Evolutionary conservation across 441 rosid genomes (phyloP).

Genomic region (Syzygium syzygioides): DNA sequence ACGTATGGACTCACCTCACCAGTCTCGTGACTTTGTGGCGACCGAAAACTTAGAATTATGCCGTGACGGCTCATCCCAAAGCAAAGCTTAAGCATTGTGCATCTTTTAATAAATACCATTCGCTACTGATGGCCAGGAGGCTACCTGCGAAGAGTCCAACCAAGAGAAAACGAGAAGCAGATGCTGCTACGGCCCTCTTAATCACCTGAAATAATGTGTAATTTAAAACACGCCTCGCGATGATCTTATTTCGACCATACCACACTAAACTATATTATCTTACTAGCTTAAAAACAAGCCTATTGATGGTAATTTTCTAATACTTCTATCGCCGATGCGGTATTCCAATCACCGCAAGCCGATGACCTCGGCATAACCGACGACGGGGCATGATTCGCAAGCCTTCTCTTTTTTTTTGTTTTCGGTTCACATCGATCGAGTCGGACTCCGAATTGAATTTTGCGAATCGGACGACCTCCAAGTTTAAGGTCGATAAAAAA

Average conservation of each 20-base stretch:
- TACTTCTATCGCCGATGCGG: rapidly evolving
- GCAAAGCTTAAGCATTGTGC: background rate
- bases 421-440: background rate
- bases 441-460: background rate
- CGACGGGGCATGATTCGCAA: rapidly evolving
- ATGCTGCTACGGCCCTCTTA: too few species aligned
- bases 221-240: background rate
- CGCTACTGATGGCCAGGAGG: background rate
- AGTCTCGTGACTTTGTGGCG: background rate
- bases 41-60: background rate
- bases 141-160: background rate
- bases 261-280: background rate
- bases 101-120: background rate
- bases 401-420: background rate
- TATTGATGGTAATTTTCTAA: background rate
- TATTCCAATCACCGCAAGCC: background rate
- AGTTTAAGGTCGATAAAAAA: background rate
- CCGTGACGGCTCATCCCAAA: background rate
- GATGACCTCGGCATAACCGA: background rate
- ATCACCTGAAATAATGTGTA: background rate
- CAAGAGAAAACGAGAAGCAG: background rate
- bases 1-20: background rate
- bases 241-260: background rate
- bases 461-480: rapidly evolving
- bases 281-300: background rate